Evolutionary conservation across 116 monocot genomes (phyloP), one percentile per base, ranked within the genome.

Genomic region (Trichopus zeylanicus): DNA sequence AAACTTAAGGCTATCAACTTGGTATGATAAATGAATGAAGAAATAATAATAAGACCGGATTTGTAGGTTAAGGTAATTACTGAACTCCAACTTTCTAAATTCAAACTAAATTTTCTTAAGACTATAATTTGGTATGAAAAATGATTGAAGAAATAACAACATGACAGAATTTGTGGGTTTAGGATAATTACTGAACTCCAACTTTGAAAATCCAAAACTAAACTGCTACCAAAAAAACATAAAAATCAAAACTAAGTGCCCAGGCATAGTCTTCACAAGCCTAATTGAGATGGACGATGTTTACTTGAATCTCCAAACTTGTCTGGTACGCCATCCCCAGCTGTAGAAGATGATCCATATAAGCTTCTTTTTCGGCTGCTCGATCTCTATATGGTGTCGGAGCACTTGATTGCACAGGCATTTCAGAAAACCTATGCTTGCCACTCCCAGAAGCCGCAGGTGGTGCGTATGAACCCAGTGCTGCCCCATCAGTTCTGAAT

Each of bases 401-500:
- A 28, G 81, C 7, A 22, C 29, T 51, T 21, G 76, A 58, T 67
- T 87, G 95, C 13, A 70, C 60, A 26, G 95, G 90, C 54, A 70
- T 71, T 63, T 95, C 95, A 29, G 90, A 90, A 68, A 95, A 94
- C 62, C 89, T 80, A 6, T 89, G 80, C 70, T 78, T 94, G 8
- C 86, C 94, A 29, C 78, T 74, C 34, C 74, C 79, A 49, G 62
- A 46, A 64, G 63, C 27, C 19, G 57, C 51, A n/a, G 82, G 57
- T 51, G 73, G 33, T 64, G 62, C 54, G 65, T 82, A 84, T 18
- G 88, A 85, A 29, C 79, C 87, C 21, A 88, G 58, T 31, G 93
- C 82, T 35, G 94, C 83, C 31, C 59, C 69, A 73, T 86, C 78
- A n/a, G 94, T 89, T 78, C 73, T 94, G 59, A 89, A 25, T 27